Evolutionary conservation across 208 protist species (phyloP), one percentile per base, ranked within the genome.

Genomic region (Tetramitus jugosus): DNA sequence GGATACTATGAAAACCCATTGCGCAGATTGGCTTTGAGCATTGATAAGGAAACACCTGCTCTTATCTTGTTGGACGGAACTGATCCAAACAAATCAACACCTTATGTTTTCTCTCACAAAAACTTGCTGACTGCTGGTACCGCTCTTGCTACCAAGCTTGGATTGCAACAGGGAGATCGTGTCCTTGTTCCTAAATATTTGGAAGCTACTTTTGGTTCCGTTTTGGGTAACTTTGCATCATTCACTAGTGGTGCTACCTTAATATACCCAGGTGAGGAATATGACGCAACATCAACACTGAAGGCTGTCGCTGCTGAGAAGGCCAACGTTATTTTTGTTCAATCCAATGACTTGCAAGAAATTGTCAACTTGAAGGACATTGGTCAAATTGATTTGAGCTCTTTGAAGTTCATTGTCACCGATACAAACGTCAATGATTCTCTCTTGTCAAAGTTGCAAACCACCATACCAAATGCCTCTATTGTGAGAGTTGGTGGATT

Each of bases 1-100:
- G 67, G 67, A 56, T 74, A 53, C 26, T 74, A 74, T 37, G 67
- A 74, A 52, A 56, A 13, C 23, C 67, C 67, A 43, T 10, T 74
- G 20, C 67, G 67, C 53, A 49, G 67, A 53, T 39, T 74, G 33
- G 39, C 67, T 17, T 20, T 53, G n/a, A 3, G 53, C 33, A 29
- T 74, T 20, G 26, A 53, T 20, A 6, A 20, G 39, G 17, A n/a
- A 10, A 39, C 29, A n/a, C 67, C 42, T n/a, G n/a, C 31, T 37
- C 33, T 68, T 14, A 43, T 68, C 42, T 68, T 68, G 33, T 68
- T 68, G n/a, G 33, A 68, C 33, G 31, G n/a, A 8, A 43, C 39
- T 20, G 33, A 45, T 74, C 39, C 29, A 37, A 43, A 74, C 0
- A 74, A 74, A 31, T 39, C 40, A n/a, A 53, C 17, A 17, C 45